phyloP scores from a whole-genome alignment of 805 yeast species.

The Yarrowia sp. region DNA sequence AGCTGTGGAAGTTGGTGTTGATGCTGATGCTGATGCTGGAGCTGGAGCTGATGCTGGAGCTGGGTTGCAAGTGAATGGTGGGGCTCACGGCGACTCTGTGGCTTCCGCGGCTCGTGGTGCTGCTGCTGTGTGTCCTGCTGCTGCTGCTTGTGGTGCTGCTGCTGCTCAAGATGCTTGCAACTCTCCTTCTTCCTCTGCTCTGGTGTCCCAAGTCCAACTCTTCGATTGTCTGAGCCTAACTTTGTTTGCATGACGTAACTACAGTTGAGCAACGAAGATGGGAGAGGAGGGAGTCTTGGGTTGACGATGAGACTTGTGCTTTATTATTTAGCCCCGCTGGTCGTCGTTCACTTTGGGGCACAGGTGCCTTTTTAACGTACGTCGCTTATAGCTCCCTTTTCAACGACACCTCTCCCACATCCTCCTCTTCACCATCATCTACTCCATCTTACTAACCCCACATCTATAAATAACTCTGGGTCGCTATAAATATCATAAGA shows the following conservation, averaged over 20 bases:
- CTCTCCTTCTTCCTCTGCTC: not conserved
- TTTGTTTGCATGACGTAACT: conserved; percentile 34
- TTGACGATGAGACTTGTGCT: too few relatives aligned
- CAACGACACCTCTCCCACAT: too few relatives aligned
- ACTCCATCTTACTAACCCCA: conserved; percentile 5
- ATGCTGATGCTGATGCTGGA: not conserved
- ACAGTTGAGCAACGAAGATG: conserved; percentile 20
- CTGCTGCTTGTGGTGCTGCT: not conserved
- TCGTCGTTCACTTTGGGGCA: too few relatives aligned
- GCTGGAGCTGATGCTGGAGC: not conserved
- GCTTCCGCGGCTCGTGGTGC: not conserved
- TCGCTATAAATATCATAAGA: conserved; percentile 20
- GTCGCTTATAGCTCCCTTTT: too few relatives aligned
- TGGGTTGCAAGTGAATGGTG: not conserved
- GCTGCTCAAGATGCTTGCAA: conserved; percentile 2
- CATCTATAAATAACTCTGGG: conserved; percentile 19
- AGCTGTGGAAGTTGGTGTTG: too few relatives aligned
- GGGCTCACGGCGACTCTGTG: not conserved
- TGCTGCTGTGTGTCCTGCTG: not conserved
- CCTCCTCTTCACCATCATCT: too few relatives aligned
- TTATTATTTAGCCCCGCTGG: too few relatives aligned
- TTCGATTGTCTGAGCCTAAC: conserved; percentile 36
- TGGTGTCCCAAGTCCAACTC: conserved; percentile 22
- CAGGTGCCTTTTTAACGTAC: too few relatives aligned
- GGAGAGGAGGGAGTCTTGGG: too few relatives aligned